These are phyloP conservation scores for Lathyrus sativus DNA, from an alignment of 306 rosid genomes.

Conservation along the genomic window DNA sequence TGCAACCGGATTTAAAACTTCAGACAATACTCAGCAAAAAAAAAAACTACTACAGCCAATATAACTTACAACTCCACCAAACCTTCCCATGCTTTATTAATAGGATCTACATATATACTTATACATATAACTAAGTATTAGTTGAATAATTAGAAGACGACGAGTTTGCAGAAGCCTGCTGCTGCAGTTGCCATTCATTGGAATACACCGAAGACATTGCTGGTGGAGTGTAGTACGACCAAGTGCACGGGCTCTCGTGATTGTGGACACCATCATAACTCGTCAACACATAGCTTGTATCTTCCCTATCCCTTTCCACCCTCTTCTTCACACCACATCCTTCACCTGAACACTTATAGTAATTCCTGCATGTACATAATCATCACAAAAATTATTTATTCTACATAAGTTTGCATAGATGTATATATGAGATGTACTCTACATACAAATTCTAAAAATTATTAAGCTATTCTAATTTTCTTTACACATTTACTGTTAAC, in stretches of 20 bases:
- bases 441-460: too few relatives aligned
- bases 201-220: slow-evolving; percentile 33
- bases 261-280: slow-evolving; percentile 78
- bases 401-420: too few relatives aligned
- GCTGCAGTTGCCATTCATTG: slow-evolving; percentile 8
- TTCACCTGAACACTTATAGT: slow-evolving; percentile 74
- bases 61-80: neutral
- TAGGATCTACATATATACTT: neutral
- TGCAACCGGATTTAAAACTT: neutral
- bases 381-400: too few relatives aligned
- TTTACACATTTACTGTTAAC: too few relatives aligned
- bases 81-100: neutral
- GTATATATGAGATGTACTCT: too few relatives aligned
- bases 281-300: slow-evolving; percentile 68
- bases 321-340: slow-evolving; percentile 79
- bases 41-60: too few relatives aligned
- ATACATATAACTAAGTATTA: slow-evolving; percentile 2
- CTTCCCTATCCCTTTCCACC: slow-evolving; percentile 76
- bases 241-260: slow-evolving; percentile 54
- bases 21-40: too few relatives aligned
- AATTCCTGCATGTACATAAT: slow-evolving; percentile 54
- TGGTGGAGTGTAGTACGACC: slow-evolving; percentile 47
- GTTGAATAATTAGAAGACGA: slow-evolving; percentile 3
- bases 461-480: too few relatives aligned
- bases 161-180: slow-evolving; percentile 39